Evolutionary conservation across 306 rosid species (phyloP), one percentile per base, ranked within the genome.

Genomic region (Prunus salicina): DNA sequence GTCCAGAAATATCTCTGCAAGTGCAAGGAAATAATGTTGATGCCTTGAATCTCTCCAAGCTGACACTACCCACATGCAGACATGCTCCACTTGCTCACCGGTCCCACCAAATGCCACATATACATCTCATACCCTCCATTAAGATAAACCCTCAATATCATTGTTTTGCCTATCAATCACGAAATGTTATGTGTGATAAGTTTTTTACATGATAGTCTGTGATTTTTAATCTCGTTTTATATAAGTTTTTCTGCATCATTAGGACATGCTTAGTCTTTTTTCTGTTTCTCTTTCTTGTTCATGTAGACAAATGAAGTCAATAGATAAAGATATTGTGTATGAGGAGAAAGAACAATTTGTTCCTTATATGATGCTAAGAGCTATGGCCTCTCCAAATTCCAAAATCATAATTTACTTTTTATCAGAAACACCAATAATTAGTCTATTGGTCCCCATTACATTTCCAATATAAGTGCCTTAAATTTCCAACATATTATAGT

Each of bases 21-120:
- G 12, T 63, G 34, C 57, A 82, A 74, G 69, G 67, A 69, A 73
- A 79, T 64, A 45, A 61, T 65, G 70, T 57, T 12, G 69, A 69
- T 72, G 79, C 49, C 82, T 80, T 86, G 66, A 69, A 74, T 57
- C 57, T 46, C 8, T 50, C 24, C 70, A 19, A 8, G 47, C 82
- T 80, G 89, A 85, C 84, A 83, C 20, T 73, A 2, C 41, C 74
- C 91, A 72, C 53, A 72, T 72, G 76, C 51, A 30, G 47, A 85
- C 84, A 84, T 81, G 87, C 64, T 83, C 82, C 81, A 76, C 73
- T 81, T 53, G 74, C 24, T 60, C 45, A 64, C 74, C 74, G 79
- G 81, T 65, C 86, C 84, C 86, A 74, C 60, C 69, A 73, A 32
- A 19, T 12, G 16, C 34, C 19, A 25, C 50, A 25, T 50, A 69